These are phyloP conservation scores for Globisporangium alternatum DNA, from an alignment of 352 stramenopile species.

Conservation along the genomic window DNA sequence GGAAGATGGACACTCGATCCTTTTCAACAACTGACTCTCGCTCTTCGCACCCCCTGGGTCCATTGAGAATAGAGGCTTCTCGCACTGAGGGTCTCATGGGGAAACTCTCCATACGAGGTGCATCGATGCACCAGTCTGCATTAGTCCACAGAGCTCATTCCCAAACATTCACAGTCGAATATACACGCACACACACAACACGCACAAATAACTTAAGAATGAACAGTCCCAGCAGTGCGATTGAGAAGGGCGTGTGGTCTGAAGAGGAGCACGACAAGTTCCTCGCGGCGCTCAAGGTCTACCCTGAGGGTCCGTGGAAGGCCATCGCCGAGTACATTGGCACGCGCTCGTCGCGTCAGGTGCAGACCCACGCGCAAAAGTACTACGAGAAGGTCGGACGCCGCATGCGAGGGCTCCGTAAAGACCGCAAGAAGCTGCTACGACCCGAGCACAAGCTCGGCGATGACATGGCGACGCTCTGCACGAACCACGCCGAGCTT, in stretches of 20 bases:
- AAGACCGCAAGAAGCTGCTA: constrained; percentile 51
- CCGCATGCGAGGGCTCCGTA: constrained; percentile 51
- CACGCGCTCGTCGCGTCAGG: constrained; percentile 50
- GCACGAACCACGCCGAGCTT: neutral
- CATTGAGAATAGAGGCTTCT: too few species aligned
- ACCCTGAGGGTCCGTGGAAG: constrained; percentile 31
- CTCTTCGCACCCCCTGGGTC: too few species aligned
- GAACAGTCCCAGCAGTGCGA: neutral
- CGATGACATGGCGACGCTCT: constrained; percentile 28
- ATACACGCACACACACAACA: neutral
- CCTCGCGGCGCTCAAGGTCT: constrained; percentile 20
- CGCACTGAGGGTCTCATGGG: too few species aligned
- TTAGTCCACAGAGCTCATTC: too few species aligned
- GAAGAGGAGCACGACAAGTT: constrained; percentile 38
- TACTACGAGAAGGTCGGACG: constrained; percentile 78
- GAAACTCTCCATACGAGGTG: too few species aligned
- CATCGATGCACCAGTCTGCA: too few species aligned
- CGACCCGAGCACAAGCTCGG: constrained; percentile 56
- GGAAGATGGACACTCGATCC: too few species aligned
- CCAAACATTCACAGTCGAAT: too few species aligned
- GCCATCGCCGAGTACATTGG: constrained; percentile 24
- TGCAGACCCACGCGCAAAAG: constrained; percentile 54
- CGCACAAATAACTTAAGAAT: neutral
- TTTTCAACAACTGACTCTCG: too few species aligned
- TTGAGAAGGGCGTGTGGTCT: constrained; percentile 23